Conservation (phyloP, 805 yeast species). For the Vanderwaltozyma polyspora region DNA sequence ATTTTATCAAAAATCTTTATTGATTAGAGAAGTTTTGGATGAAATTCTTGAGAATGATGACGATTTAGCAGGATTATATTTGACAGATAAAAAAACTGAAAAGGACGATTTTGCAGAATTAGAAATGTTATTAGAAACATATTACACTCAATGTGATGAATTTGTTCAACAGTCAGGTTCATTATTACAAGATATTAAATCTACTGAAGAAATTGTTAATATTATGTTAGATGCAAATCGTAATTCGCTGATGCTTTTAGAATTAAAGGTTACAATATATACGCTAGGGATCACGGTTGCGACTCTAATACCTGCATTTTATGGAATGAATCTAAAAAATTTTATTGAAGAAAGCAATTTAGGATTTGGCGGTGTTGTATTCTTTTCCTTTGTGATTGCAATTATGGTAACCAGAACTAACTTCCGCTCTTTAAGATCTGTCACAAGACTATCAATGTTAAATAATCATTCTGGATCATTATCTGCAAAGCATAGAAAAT, state of each 20-base stretch:
- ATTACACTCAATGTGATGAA: constrained; percentile 86
- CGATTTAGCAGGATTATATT: constrained; percentile 68
- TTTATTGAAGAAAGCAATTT: constrained; percentile 56
- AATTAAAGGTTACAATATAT: constrained; percentile 69
- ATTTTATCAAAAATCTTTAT: constrained; percentile 62
- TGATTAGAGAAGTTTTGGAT: constrained; percentile 73
- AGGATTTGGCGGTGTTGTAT: constrained; percentile 53
- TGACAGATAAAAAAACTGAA: constrained; percentile 34
- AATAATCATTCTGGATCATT: constrained; percentile 22
- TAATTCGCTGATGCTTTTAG: constrained; percentile 79
- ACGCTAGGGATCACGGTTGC: constrained; percentile 82
- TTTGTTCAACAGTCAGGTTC: constrained; percentile 85
- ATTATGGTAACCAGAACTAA: constrained; percentile 42
- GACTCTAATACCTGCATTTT: constrained; percentile 74
- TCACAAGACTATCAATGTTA: constrained; percentile 59
- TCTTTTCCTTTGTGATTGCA: constrained; percentile 43
- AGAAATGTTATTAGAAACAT: constrained; percentile 80
- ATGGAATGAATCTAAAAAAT: constrained; percentile 78
- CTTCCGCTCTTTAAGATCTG: constrained; percentile 45
- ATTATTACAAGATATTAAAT: constrained; percentile 67
- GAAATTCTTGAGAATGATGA: constrained; percentile 81
- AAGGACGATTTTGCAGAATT: constrained; percentile 51
- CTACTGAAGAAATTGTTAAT: constrained; percentile 88
- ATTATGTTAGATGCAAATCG: constrained; percentile 86
- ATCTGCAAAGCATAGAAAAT: constrained; percentile 13